Evolutionary conservation across 306 rosid genomes (phyloP), one percentile per base, ranked within the genome.

Genomic region (Aeschynomene evenia): DNA sequence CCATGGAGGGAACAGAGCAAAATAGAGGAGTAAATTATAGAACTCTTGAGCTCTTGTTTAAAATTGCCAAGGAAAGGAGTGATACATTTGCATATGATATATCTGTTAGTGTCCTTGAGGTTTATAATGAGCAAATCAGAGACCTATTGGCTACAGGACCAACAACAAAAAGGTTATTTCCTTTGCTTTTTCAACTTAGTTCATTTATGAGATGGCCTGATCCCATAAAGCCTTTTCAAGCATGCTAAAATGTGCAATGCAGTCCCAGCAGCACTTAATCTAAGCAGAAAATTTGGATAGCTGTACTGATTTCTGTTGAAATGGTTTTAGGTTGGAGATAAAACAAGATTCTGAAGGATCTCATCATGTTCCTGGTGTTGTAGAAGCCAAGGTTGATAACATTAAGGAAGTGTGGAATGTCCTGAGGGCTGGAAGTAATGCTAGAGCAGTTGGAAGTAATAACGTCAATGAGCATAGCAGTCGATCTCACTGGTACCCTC

Each of bases 381-480:
- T 86, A 48, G 92, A 83, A 80, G 97, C 92, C 42, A 83, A 83
- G 78, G 89, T 87, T 70, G 81, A 78, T 40, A 86, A 77, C 68
- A 86, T 88, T 51, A 59, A 54, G 73, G 86, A 88, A 29, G 97
- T 84, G 20, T 91, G 97, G 96, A 75, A 69, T 15, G 92, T 88
- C 37, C 73, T 91, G 71, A 89, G 80, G 68, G 75, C 91, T 24
- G 97, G 97, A 83, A 91, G 92, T 57, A 88, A 88, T 83, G 91
- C 96, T 50, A 86, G 97, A 77, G 85, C 92, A 36, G 84, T 86
- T 58, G 96, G 97, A 78, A 91, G 92, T 77, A 91, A 88, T 57
- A 88, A 91, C 5, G 88, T 91, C 48, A 91, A 91, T 61, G 97
- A 91, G 73, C 96, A 91, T 70, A 91, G 96, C 67, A 91, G 97